Percentiles rank a stretch among this genome's conserved stretches.
phyloP scores from a whole-genome alignment of 2,329 filamentous ascomycete species.

The Fusarium sp. region DNA sequence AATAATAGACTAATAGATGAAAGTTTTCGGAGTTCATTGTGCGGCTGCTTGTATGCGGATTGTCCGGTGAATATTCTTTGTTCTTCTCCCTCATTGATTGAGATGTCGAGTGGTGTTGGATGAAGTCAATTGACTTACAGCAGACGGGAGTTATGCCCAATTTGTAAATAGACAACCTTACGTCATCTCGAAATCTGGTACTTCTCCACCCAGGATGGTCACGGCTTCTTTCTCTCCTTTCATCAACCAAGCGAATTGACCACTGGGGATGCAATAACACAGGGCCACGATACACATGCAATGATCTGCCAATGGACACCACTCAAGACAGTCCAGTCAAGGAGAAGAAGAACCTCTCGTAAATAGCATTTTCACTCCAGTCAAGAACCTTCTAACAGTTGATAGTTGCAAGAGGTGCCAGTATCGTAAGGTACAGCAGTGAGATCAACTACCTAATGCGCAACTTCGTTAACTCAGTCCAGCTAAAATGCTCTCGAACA shows the following conservation, averaged over 20 bases:
- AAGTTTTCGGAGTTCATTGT: too few species aligned
- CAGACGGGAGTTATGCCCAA: background rate
- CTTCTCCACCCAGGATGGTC: constrained; percentile 1
- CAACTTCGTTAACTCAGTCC: background rate
- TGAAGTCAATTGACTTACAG: too few species aligned
- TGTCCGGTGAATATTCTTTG: too few species aligned
- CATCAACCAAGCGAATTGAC: too few species aligned
- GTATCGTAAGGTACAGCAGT: constrained; percentile 19
- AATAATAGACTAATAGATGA: too few species aligned
- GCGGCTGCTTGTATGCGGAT: too few species aligned
- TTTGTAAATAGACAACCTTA: background rate
- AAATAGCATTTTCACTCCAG: background rate
- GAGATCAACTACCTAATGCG: too few species aligned
- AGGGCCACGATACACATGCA: background rate
- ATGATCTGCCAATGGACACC: background rate
- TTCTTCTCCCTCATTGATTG: too few species aligned
- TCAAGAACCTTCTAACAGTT: background rate
- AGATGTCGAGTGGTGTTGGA: background rate
- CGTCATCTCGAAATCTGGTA: background rate
- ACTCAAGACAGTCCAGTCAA: background rate
- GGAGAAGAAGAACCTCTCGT: constrained; percentile 16
- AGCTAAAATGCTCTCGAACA: constrained; percentile 31
- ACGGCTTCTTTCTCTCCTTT: background rate
- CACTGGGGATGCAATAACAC: too few species aligned
- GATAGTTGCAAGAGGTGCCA: constrained; percentile 27